phyloP scores from a whole-genome alignment of 2,329 filamentous ascomycete species.

The Colletotrichum sp. region DNA sequence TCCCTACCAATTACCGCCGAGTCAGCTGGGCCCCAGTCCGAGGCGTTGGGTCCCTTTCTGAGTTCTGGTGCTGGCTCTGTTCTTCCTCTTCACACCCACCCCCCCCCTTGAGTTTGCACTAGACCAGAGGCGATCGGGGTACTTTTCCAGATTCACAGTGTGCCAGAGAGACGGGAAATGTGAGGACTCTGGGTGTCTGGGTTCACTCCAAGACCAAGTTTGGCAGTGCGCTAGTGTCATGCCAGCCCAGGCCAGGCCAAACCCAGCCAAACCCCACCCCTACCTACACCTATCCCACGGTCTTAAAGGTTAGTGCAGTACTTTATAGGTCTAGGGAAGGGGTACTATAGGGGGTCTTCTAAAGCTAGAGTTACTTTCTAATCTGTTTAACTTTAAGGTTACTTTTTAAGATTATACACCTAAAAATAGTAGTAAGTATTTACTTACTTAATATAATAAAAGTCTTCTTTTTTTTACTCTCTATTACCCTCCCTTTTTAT shows the following conservation, averaged over 20 bases:
- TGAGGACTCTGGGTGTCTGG: not conserved
- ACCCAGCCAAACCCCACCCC: not conserved
- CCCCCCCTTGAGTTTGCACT: not conserved
- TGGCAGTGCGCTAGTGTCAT: not conserved
- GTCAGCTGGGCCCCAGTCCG: constrained; percentile 21
- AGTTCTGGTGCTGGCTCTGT: not conserved
- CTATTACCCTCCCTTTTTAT: no score
- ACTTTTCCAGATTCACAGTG: not conserved
- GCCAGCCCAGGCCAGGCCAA: not conserved
- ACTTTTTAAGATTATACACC: no score
- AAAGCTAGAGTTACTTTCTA: no score
- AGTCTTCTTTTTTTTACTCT: no score
- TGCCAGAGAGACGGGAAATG: not conserved
- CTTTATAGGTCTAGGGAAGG: no score
- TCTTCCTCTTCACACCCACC: not conserved
- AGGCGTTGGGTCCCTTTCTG: constrained; percentile 18
- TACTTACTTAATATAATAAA: no score
- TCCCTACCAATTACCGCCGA: constrained; percentile 15
- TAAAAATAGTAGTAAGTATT: no score
- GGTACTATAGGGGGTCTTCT: no score
- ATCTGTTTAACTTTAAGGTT: no score
- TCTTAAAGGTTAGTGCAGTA: no score
- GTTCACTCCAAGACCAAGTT: not conserved
- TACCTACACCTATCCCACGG: not conserved
- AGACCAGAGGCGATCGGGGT: not conserved